Percentiles rank a stretch among this genome's conserved stretches.
Conservation (phyloP, 768 basidiomycete species). For the Rhodotorula diobovata region DNA sequence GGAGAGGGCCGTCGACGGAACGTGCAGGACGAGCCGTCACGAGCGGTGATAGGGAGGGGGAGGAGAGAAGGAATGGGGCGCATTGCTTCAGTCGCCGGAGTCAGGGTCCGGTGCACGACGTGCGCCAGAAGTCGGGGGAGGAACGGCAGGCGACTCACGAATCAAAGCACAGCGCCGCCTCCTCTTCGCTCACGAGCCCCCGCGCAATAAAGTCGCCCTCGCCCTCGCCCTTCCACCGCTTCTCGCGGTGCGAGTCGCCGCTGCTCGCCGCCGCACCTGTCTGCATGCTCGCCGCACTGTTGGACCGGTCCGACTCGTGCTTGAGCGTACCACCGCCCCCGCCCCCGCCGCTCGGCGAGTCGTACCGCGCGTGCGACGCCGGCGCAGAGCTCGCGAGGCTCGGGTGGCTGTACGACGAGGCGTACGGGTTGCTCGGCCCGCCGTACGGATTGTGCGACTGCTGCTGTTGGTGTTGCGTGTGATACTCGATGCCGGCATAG, state of each 20-base stretch:
- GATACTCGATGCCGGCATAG: not conserved
- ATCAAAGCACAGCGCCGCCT: slow-evolving; percentile 32
- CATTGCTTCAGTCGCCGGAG: not conserved
- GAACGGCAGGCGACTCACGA: slow-evolving; percentile 3
- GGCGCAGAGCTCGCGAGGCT: not conserved
- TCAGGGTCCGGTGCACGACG: not conserved
- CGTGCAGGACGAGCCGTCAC: not conserved
- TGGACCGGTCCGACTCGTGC: not conserved
- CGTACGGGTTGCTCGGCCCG: not conserved
- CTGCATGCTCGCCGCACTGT: too few relatives aligned
- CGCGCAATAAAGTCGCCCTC: slow-evolving; percentile 32
- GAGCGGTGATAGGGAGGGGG: not conserved
- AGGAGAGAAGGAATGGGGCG: not conserved
- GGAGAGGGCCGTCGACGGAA: not conserved
- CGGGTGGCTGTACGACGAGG: not conserved
- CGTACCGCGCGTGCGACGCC: not conserved
- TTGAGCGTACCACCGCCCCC: slow-evolving; percentile 6
- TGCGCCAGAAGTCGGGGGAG: not conserved
- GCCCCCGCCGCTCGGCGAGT: too few relatives aligned
- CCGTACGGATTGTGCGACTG: too few relatives aligned
- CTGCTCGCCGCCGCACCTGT: not conserved
- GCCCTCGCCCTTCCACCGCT: slow-evolving; percentile 32
- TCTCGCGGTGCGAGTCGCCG: slow-evolving; percentile 3
- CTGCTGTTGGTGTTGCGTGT: not conserved
- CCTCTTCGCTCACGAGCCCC: slow-evolving; percentile 31